Evolutionary conservation across 2,329 filamentous ascomycete genomes (phyloP).

Genomic region (Fusarium chaquense): DNA sequence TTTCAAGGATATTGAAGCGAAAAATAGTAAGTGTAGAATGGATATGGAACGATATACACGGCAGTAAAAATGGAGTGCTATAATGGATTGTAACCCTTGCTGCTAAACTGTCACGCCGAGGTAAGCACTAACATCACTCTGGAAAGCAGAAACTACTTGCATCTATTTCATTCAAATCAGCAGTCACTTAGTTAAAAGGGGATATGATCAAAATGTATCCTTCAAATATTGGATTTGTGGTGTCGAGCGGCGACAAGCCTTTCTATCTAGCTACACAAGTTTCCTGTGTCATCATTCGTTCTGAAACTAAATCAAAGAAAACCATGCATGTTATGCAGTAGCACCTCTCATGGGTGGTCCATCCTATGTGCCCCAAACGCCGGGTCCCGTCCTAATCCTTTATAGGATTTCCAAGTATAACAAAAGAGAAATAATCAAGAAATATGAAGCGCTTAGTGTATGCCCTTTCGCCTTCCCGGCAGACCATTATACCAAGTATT

Average conservation of each 20-base stretch:
- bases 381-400: constrained; percentile 38
- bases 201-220: background rate
- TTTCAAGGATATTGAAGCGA: constrained; percentile 8
- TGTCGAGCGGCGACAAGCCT: constrained; percentile 46
- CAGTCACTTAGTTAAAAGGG: background rate
- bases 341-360: constrained; percentile 31
- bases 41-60: background rate
- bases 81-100: background rate
- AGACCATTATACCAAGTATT: constrained; percentile 12
- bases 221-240: constrained; percentile 39
- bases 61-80: background rate
- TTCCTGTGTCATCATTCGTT: constrained; percentile 48
- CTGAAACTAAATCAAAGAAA: constrained; percentile 23
- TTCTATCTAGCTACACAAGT: constrained; percentile 49
- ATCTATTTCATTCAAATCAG: background rate
- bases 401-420: constrained; percentile 38
- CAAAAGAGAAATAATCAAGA: constrained; percentile 35
- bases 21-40: background rate
- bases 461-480: constrained; percentile 27
- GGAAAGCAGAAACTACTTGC: background rate
- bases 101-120: background rate
- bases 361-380: constrained; percentile 43
- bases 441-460: constrained; percentile 42
- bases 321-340: constrained; percentile 44
- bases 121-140: constrained; percentile 8